These are phyloP conservation scores for Ophiognomonia clavigignenti-juglandacearum DNA, from an alignment of 2,329 filamentous ascomycete species.

Conservation along the genomic window DNA sequence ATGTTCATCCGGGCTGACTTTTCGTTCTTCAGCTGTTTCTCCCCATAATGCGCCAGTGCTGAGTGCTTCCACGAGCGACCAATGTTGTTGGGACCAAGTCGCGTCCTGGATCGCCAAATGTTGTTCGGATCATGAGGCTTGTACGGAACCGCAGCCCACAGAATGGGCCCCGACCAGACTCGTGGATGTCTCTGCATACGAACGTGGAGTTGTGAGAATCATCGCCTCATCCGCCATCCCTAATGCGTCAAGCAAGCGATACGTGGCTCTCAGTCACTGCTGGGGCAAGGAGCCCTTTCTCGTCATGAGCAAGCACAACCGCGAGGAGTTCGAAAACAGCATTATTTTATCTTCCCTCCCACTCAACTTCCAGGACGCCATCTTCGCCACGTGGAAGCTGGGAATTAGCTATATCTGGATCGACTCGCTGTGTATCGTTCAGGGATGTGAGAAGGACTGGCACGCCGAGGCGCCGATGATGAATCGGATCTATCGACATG, in stretches of 20 bases:
- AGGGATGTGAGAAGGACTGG: conserved; percentile 19
- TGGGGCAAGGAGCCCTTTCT: conserved; percentile 18
- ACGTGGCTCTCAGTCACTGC: conserved; percentile 23
- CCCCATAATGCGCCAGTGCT: background rate
- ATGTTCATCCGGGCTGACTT: too few species aligned
- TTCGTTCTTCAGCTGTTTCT: too few species aligned
- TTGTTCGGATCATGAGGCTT: background rate
- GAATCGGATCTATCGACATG: conserved; percentile 23
- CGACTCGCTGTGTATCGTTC: conserved; percentile 23
- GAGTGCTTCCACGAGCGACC: background rate
- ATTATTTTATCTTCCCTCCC: background rate
- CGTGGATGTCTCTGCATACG: conserved; percentile 15
- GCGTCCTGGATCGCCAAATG: conserved; percentile 1
- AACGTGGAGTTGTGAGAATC: background rate
- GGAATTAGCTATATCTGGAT: conserved; percentile 17
- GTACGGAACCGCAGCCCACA: background rate
- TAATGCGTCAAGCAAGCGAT: background rate
- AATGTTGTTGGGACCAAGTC: background rate
- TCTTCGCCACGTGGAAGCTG: conserved; percentile 11
- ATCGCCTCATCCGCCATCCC: background rate
- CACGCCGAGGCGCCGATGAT: conserved; percentile 20
- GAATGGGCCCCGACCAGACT: conserved; percentile 19
- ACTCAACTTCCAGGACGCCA: conserved; percentile 17
- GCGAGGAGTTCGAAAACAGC: background rate
- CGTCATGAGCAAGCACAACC: background rate